Evolutionary conservation across 176 grass and related monocot species (phyloP).

Genomic region (Phoenix dactylifera): DNA sequence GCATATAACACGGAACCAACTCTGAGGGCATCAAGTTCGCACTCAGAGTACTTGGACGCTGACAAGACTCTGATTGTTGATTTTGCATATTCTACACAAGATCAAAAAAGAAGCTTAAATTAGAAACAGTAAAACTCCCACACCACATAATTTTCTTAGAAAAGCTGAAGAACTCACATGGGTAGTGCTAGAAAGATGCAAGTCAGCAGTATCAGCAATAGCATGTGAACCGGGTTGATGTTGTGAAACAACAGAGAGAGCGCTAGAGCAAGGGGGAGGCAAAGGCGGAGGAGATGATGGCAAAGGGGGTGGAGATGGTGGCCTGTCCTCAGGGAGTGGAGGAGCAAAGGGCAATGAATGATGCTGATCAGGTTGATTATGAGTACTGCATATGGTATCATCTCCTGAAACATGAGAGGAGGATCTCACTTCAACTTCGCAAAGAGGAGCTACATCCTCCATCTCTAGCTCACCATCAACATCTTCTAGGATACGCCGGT

Average conservation of each 20-base stretch:
- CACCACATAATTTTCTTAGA: slow-evolving; percentile 4
- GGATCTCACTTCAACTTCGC: slow-evolving; percentile 26
- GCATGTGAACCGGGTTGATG: slow-evolving; percentile 18
- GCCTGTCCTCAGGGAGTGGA: slow-evolving; percentile 62
- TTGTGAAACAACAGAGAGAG: background rate
- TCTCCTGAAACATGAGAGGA: slow-evolving; percentile 18
- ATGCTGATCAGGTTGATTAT: slow-evolving; percentile 15
- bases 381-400: slow-evolving; percentile 8
- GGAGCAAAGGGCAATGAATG: slow-evolving; percentile 30
- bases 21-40: slow-evolving; percentile 24
- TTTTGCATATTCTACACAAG: slow-evolving; percentile 64
- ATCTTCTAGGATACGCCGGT: slow-evolving; percentile 71
- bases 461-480: slow-evolving; percentile 94
- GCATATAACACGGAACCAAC: slow-evolving; percentile 39
- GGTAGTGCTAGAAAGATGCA: slow-evolving; percentile 11
- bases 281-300: slow-evolving; percentile 73
- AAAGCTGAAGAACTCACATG: slow-evolving; percentile 35
- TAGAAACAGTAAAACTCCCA: slow-evolving; percentile 2
- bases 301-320: slow-evolving; percentile 88
- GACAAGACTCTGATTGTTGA: slow-evolving; percentile 35
- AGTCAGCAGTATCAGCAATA: slow-evolving; percentile 27
- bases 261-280: slow-evolving; percentile 5
- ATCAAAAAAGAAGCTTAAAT: slow-evolving; percentile 17
- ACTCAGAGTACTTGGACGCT: slow-evolving; percentile 38
- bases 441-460: slow-evolving; percentile 77